Base-by-base conservation (phyloP, 106 monocot species). In the Narthecium ossifragum region DNA sequence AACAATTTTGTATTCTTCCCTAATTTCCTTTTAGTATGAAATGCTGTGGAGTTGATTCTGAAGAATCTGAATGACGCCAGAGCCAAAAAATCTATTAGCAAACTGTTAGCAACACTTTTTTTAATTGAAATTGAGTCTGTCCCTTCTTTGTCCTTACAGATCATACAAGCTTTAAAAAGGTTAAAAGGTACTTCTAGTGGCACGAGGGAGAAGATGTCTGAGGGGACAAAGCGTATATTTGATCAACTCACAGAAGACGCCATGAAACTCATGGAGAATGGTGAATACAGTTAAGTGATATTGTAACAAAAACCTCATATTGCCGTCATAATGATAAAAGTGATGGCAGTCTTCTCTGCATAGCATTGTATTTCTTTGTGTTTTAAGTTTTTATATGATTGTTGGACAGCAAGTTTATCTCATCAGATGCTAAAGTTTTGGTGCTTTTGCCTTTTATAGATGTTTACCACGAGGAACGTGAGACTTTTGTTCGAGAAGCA, bases 241-340 rank as follows among this genome's bases (percentile, higher is more conserved):
- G 98, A 98, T 79, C 78, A 88, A 59, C 74, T 98, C 20, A 98
- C 98, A 46, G 98, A 98, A 66, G 72, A 78, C 79, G 90, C 98
- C 43, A 82, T 98, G 98, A 98, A 91, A 66, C 74, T 98, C 17
- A 79, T 98, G 98, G 98, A 91, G 74, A 88, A 85, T 75, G 98
- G 98, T 17, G 98, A 98, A 49, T 98, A 87, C 67, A 77, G 98
- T 91, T 76, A 74, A 62, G 78, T 74, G 32, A 50, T 11, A 14
- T 15, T 12, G 34, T 39, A n/a, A n/a, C n/a, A n/a, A n/a, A n/a
- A n/a, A n/a, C n/a, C n/a, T n/a, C n/a, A n/a, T n/a, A n/a, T n/a
- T n/a, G n/a, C n/a, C n/a, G n/a, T n/a, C n/a, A n/a, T n/a, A n/a
- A n/a, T n/a, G n/a, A n/a, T n/a, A n/a, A n/a, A n/a, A n/a, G n/a